Percentiles rank a stretch among this genome's conserved stretches.
phyloP scores from a whole-genome alignment of 352 stramenopile species.

The Phytopythium litorale region DNA sequence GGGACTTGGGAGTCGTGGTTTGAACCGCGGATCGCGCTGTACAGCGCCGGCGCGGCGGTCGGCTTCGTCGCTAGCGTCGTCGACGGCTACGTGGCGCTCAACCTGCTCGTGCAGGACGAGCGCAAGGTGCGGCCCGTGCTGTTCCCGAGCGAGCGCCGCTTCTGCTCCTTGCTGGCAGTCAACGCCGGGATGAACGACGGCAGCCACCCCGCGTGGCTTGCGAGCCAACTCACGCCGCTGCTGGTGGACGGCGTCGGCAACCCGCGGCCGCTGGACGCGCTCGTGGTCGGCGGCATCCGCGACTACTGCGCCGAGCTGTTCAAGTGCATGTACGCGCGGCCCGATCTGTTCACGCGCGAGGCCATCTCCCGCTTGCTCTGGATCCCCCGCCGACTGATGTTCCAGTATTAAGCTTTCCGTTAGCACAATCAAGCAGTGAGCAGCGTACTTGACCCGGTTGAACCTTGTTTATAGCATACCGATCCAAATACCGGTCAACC shows the following conservation, averaged over 20 bases:
- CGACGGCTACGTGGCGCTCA: conserved; percentile 6
- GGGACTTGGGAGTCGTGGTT: not conserved
- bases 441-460: not conserved
- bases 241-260: not conserved
- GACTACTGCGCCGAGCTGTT: conserved; percentile 7
- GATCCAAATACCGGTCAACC: not conserved
- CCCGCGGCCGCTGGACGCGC: conserved; percentile 3
- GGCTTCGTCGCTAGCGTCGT: not conserved
- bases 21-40: not conserved
- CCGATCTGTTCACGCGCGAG: conserved; percentile 5
- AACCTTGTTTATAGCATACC: not conserved
- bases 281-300: conserved; percentile 2
- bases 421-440: not conserved
- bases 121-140: not conserved
- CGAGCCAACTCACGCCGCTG: not conserved
- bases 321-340: conserved; percentile 3
- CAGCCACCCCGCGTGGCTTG: not conserved
- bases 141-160: not conserved
- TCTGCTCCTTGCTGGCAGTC: not conserved
- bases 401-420: not conserved
- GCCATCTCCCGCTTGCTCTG: not conserved
- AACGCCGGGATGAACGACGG: not conserved
- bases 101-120: conserved; percentile 3
- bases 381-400: not conserved
- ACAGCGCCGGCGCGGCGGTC: not conserved